phyloP scores from a whole-genome alignment of 495 filamentous ascomycete species.

The Terfezia claveryi region DNA sequence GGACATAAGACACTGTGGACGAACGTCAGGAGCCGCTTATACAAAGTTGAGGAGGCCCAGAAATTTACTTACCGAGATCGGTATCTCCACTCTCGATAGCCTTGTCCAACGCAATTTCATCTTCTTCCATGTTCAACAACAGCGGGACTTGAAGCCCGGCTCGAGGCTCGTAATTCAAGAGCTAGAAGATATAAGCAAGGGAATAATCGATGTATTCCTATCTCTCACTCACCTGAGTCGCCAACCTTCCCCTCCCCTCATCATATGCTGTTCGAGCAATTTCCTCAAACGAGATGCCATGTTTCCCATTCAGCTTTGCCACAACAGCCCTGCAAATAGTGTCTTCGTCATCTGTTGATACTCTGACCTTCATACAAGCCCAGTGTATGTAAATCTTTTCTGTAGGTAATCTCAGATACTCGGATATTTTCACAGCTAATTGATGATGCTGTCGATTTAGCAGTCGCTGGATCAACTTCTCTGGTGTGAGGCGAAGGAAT shows the following conservation, averaged over 20 bases:
- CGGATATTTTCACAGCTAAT: conserved; percentile 70
- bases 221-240: conserved; percentile 33
- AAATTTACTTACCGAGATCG: conserved; percentile 32
- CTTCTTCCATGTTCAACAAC: conserved; percentile 88
- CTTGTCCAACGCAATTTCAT: conserved; percentile 86
- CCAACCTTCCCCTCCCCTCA: conserved; percentile 67
- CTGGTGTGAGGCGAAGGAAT: conserved; percentile 62
- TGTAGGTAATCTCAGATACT: conserved; percentile 66
- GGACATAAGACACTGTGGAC: conserved; percentile 47
- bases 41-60: not conserved
- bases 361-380: conserved; percentile 82
- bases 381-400: conserved; percentile 88
- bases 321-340: conserved; percentile 73
- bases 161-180: conserved; percentile 80
- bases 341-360: conserved; percentile 68
- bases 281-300: conserved; percentile 79
- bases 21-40: not conserved
- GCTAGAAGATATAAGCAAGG: conserved; percentile 2
- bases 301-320: conserved; percentile 61
- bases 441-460: conserved; percentile 80
- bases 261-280: conserved; percentile 92
- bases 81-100: conserved; percentile 90
- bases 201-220: too few species aligned
- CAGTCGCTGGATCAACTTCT: conserved; percentile 62
- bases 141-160: conserved; percentile 89